Evolutionary conservation across 305 asterid genomes (phyloP), one percentile per base, ranked within the genome.

Genomic region (Fraxinus sp.): DNA sequence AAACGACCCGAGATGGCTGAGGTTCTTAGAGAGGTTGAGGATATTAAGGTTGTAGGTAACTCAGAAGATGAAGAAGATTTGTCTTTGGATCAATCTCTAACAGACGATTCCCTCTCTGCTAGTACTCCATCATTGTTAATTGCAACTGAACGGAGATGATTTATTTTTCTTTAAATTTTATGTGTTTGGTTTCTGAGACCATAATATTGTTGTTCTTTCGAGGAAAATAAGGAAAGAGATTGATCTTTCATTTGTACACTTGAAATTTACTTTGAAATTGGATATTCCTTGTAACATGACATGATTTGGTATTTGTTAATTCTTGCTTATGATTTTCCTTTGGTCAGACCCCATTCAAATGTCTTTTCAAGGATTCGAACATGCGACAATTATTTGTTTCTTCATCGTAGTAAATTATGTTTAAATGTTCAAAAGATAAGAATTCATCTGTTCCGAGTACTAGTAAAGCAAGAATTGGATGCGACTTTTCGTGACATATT

Each of bases 1-100:
- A 87, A 85, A 76, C 79, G 97, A 83, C 97, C 98, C 64, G 95
- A 92, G 79, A 86, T 92, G 70, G 77, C 86, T 1, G 91, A 89
- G 75, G 88, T 90, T 66, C 83, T 83, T 81, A 83, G 86, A 81
- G 98, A 91, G 86, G 91, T 92, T 75, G 97, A 91, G 85, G 90
- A 84, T 78, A 88, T 92, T 35, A 89, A 79, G 77, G 72, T 30
- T 0, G 79, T 13, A 18, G 87, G 33, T 22, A 92, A 89, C 16
- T 89, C 97, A 0, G 97, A 89, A 75, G 93, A 92, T 5, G 94
- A 89, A 0, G 93, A 89, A 8, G 86, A 86, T 24, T 80, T 89
- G 33, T 89, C 94, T 55, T 22, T 83, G 71, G 96, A 91, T 76
- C 89, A 76, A 81, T 93, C 97, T 32, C 41, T 89, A 74, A 92